Evolutionary conservation across 1,284 basidiomycete genomes (phyloP).

Genomic region (Rhodotorula sp.): DNA sequence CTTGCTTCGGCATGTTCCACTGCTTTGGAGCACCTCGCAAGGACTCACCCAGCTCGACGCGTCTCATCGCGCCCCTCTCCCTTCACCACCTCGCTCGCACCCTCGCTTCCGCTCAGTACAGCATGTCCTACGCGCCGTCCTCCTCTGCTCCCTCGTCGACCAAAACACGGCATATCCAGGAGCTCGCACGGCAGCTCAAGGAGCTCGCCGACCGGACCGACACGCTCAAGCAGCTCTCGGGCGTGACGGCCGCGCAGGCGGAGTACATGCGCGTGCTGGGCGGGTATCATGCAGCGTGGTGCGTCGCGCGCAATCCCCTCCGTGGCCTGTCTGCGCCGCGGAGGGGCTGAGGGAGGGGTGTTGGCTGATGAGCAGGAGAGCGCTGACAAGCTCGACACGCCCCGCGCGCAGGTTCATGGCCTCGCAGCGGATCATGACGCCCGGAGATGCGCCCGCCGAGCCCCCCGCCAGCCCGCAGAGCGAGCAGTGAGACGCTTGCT

Average conservation of each 20-base stretch:
- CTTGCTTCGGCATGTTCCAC: too few relatives aligned
- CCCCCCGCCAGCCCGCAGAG: not conserved
- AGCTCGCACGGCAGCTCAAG: constrained; percentile 30
- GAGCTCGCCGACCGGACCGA: constrained; percentile 26
- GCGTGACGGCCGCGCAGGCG: constrained; percentile 37
- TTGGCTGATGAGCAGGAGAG: not conserved
- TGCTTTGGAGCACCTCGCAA: too few relatives aligned
- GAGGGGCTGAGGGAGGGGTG: not conserved
- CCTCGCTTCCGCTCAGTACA: too few relatives aligned
- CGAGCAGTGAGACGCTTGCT: not conserved
- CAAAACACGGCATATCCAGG: constrained; percentile 23
- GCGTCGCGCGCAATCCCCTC: not conserved
- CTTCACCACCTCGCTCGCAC: not conserved
- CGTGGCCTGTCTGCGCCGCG: not conserved
- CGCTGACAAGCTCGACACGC: not conserved
- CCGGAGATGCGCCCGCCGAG: constrained; percentile 3
- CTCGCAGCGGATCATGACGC: constrained; percentile 25
- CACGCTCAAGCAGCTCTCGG: constrained; percentile 31
- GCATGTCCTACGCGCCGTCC: constrained; percentile 12
- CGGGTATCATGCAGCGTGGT: constrained; percentile 35
- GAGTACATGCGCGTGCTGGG: constrained; percentile 37
- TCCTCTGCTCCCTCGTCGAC: not conserved
- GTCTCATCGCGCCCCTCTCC: not conserved
- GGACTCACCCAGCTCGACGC: not conserved
- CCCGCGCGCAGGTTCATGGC: constrained; percentile 34